Evolutionary conservation across 2,329 filamentous ascomycete genomes (phyloP).

Genomic region (Colletotrichum euphorbiae): DNA sequence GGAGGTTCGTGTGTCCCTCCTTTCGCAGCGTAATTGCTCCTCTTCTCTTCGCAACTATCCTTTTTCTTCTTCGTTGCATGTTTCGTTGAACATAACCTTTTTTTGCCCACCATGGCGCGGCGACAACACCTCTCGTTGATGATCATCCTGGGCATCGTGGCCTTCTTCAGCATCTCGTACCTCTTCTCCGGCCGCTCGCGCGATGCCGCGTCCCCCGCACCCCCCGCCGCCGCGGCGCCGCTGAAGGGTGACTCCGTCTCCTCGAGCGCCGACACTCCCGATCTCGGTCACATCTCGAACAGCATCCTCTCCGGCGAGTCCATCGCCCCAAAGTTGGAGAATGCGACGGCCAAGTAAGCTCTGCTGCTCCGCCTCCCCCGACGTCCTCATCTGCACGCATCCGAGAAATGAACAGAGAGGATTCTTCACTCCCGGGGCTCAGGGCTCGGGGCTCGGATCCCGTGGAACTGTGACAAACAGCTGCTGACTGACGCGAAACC

Average conservation of each 20-base stretch:
- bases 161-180: slow-evolving; percentile 69
- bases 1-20: slow-evolving; percentile 5
- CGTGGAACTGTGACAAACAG: not conserved
- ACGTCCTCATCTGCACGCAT: not conserved
- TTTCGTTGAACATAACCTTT: not conserved
- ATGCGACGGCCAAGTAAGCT: slow-evolving; percentile 80
- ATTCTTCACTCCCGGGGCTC: too few species aligned
- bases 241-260: slow-evolving; percentile 41
- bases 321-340: slow-evolving; percentile 85
- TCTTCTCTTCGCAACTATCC: not conserved
- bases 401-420: not conserved
- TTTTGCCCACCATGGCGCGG: slow-evolving; percentile 59
- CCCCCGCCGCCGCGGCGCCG: slow-evolving; percentile 31
- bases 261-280: slow-evolving; percentile 44
- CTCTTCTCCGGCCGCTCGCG: slow-evolving; percentile 62
- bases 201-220: slow-evolving; percentile 21
- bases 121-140: slow-evolving; percentile 65
- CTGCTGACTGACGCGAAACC: slow-evolving; percentile 24
- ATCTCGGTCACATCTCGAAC: slow-evolving; percentile 57
- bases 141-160: slow-evolving; percentile 65
- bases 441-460: not conserved
- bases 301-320: slow-evolving; percentile 73
- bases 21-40: not conserved
- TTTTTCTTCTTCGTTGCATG: not conserved
- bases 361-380: not conserved